Evolutionary conservation across 371 early-diverging fungal genomes (phyloP), one percentile per base, ranked within the genome.

Genomic region (Scutellospora calospora): DNA sequence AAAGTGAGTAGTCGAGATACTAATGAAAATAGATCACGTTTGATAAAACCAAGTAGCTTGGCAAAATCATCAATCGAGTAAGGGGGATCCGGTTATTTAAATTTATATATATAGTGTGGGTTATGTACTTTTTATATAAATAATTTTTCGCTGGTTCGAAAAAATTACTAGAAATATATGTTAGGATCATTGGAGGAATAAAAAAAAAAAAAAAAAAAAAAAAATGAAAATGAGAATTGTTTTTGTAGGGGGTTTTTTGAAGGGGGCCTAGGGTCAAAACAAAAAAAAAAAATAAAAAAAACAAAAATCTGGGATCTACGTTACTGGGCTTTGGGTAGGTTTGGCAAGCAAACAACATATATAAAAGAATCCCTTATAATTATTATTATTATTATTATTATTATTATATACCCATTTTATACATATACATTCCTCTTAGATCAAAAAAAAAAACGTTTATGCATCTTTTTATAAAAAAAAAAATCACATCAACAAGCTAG

Each of bases 1-100:
- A 79, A 71, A 69, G 80, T 79, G 80, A 79, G 71, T 79, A 79
- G 71, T 54, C 35, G 16, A 79, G 52, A 54, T 55, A 69, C 12
- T 66, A 41, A 60, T 77, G 54, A 76, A 41, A n/a, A 49, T 49
- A 77, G 55, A 57, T 55, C 22, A 54, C 75, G 75, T 75, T 57
- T 75, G 25, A 57, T 57, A 18, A 54, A n/a, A 75, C 75, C 75
- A 41, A 75, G 75, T 59, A 59, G 29, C 69, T 69, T 69, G 35
- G 38, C 25, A 69, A 69, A 14, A 69, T 69, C 69, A 69, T 22
- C 69, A n/a, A 35, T 25, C n/a, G 49, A 45, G 25, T 35, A 69
- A 69, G 12, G 25, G 29, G 69, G 45, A 25, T 16, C 25, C 22
- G 35, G 22, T 69, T 49, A 25, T 41, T 69, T 22, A 22, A 22